phyloP scores from a whole-genome alignment of 352 stramenopile species.

The Globisporangium sylvaticum region DNA sequence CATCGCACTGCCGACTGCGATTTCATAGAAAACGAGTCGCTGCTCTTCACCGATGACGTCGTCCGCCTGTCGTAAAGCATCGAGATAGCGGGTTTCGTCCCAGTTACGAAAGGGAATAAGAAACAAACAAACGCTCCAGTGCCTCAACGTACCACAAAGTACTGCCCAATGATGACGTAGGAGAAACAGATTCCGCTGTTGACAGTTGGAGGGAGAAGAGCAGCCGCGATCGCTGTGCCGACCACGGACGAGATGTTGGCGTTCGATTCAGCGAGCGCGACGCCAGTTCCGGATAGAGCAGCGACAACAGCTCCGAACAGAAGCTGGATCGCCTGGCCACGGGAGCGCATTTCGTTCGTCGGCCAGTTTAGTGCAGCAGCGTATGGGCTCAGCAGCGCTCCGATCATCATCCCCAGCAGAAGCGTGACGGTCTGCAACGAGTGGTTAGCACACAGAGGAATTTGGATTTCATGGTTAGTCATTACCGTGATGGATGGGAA shows the following conservation, averaged over 20 bases:
- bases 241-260: constrained; percentile 89
- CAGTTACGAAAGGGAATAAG: too few species aligned
- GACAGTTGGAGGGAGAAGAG: constrained; percentile 78
- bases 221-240: constrained; percentile 81
- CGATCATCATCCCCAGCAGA: constrained; percentile 77
- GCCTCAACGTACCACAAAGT: constrained; percentile 78
- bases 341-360: constrained; percentile 76
- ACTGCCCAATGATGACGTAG: constrained; percentile 81
- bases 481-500: background rate
- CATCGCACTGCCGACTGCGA: constrained; percentile 75
- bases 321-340: constrained; percentile 72
- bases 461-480: background rate
- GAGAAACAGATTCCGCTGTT: constrained; percentile 87
- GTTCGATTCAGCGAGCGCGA: constrained; percentile 82
- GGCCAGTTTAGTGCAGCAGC: constrained; percentile 76
- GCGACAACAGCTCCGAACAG: constrained; percentile 81
- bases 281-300: constrained; percentile 66
- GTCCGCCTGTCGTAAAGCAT: constrained; percentile 30
- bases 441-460: background rate
- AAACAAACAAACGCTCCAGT: too few species aligned
- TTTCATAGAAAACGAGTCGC: constrained; percentile 85
- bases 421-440: constrained; percentile 60
- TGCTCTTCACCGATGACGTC: constrained; percentile 78
- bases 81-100: too few species aligned
- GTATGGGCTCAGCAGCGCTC: constrained; percentile 74